These are phyloP conservation scores for Gossypium trilobum DNA, from an alignment of 441 rosid species.

Conservation along the genomic window DNA sequence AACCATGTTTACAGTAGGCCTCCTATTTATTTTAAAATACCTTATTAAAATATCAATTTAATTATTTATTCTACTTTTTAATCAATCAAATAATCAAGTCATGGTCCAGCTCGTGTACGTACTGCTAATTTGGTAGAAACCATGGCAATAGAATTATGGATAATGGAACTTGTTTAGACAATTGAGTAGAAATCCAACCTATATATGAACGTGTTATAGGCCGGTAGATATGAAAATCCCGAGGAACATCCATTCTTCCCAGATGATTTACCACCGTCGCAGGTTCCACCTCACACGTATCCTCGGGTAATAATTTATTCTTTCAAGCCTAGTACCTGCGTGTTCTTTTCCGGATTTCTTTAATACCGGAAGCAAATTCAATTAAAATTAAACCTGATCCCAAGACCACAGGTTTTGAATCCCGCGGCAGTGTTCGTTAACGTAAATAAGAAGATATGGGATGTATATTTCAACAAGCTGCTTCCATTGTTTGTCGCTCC, in stretches of 20 bases:
- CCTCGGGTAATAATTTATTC: slow-evolving; percentile 34
- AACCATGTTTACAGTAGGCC: too few relatives aligned
- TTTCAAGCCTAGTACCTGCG: background rate
- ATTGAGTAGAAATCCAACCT: background rate
- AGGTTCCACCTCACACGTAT: slow-evolving; percentile 32
- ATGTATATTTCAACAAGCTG: slow-evolving; percentile 46
- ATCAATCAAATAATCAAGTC: too few relatives aligned
- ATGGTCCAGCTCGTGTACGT: too few relatives aligned
- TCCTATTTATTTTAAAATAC: too few relatives aligned
- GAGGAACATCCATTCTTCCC: slow-evolving; percentile 84
- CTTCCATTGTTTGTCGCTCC: slow-evolving; percentile 60
- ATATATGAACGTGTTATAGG: slow-evolving; percentile 27
- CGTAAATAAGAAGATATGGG: slow-evolving; percentile 58
- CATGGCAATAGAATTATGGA: background rate
- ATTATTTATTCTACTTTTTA: too few relatives aligned
- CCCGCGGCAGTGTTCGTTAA: slow-evolving; percentile 49
- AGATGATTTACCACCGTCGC: slow-evolving; percentile 36
- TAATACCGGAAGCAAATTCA: background rate
- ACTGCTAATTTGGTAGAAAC: background rate
- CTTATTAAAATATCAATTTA: too few relatives aligned
- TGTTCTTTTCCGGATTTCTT: background rate
- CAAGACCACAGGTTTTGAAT: slow-evolving; percentile 41
- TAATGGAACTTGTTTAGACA: background rate
- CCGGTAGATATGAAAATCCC: slow-evolving; percentile 64
- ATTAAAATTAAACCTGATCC: slow-evolving; percentile 7